Conservation (phyloP, 805 yeast species). For the Yamadazyma endophytica region DNA sequence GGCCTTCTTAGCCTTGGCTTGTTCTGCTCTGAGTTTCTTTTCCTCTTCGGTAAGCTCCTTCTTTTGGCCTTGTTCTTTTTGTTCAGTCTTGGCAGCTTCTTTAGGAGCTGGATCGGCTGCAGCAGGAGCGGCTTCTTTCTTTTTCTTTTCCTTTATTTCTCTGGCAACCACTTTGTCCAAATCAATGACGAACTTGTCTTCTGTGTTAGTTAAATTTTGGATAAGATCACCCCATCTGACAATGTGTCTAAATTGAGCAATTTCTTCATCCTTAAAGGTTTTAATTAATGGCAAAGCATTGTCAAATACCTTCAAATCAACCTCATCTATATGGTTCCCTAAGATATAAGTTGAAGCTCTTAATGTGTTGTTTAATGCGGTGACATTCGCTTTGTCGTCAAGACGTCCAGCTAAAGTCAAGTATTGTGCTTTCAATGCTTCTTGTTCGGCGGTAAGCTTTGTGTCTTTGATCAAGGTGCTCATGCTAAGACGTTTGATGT, state of each 20-base stretch:
- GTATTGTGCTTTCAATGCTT: conserved; percentile 78
- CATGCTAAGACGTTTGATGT: no score
- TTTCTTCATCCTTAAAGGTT: conserved; percentile 53
- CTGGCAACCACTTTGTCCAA: conserved; percentile 64
- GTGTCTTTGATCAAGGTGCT: conserved; percentile 7
- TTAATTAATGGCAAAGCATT: conserved; percentile 58
- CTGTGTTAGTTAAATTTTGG: conserved; percentile 56
- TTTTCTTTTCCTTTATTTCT: conserved; percentile 64
- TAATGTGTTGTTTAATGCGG: conserved; percentile 61
- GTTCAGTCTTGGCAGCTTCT: conserved; percentile 33
- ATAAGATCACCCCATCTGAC: conserved; percentile 90
- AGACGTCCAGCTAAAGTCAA: conserved; percentile 63
- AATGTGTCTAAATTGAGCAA: conserved; percentile 72
- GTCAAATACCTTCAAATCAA: conserved; percentile 71
- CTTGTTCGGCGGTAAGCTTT: conserved; percentile 40
- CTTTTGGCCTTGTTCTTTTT: conserved; percentile 12
- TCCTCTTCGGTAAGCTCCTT: conserved; percentile 36
- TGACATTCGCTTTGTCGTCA: conserved; percentile 39
- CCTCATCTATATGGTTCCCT: conserved; percentile 61
- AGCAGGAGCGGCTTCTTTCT: conserved; percentile 25
- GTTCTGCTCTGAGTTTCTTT: conserved; percentile 47
- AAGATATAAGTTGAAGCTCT: conserved; percentile 67
- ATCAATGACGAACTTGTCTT: conserved; percentile 54
- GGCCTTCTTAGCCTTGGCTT: conserved; percentile 59
- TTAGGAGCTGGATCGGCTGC: conserved; percentile 28